phyloP scores from a whole-genome alignment of 345 rosid genomes.

The Cardiospermum halicacabum region DNA sequence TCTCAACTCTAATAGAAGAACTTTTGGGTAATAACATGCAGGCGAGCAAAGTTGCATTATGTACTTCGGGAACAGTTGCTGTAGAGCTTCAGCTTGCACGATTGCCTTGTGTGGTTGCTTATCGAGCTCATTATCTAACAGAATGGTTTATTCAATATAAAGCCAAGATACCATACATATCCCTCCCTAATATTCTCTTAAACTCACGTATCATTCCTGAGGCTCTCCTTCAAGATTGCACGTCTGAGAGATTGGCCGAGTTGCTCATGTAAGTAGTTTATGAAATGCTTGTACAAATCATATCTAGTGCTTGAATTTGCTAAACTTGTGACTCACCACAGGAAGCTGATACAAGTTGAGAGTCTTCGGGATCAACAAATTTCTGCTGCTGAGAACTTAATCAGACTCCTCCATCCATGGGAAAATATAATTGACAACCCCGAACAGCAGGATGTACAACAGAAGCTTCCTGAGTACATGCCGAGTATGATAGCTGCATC shows the following conservation, averaged over 20 bases:
- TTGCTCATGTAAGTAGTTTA: slow-evolving; percentile 47
- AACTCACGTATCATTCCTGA: slow-evolving; percentile 75
- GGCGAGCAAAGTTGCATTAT: slow-evolving; percentile 80
- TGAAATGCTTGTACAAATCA: no score
- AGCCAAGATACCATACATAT: slow-evolving; percentile 82
- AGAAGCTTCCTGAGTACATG: slow-evolving; percentile 20
- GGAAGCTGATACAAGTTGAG: slow-evolving; percentile 48
- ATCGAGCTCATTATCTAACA: slow-evolving; percentile 75
- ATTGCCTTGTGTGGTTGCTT: slow-evolving; percentile 78
- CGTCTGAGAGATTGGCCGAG: slow-evolving; percentile 49
- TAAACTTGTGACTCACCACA: slow-evolving; percentile 28
- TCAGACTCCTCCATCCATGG: slow-evolving; percentile 49
- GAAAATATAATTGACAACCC: slow-evolving; percentile 16
- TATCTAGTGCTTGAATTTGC: no score
- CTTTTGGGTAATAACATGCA: slow-evolving; percentile 27
- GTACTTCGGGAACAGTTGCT: slow-evolving; percentile 99
- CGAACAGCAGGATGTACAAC: slow-evolving; percentile 13
- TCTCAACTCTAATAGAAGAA: neutral
- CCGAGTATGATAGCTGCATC: slow-evolving; percentile 77
- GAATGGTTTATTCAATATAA: slow-evolving; percentile 66
- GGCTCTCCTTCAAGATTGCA: slow-evolving; percentile 73
- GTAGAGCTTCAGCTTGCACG: slow-evolving; percentile 79
- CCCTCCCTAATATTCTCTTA: slow-evolving; percentile 83
- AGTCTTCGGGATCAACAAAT: slow-evolving; percentile 47
- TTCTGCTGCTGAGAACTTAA: slow-evolving; percentile 53